Conservation (phyloP, 2,329 filamentous ascomycete genomes). For the Acrodontium crateriforme region DNA sequence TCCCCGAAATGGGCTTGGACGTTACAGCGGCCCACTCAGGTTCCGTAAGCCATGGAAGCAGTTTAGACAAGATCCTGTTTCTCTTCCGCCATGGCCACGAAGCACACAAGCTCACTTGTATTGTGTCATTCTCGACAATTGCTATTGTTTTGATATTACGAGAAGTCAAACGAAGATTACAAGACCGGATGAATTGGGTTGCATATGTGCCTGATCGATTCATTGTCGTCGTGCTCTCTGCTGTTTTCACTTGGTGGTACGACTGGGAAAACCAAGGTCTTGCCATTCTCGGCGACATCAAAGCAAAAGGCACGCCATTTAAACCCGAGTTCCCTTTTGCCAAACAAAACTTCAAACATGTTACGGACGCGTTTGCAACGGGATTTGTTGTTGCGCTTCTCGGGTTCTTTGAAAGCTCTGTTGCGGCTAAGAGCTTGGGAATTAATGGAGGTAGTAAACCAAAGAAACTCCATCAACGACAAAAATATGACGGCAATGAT, state of each 20-base stretch:
- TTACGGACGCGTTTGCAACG: constrained; percentile 75
- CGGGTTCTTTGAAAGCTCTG: constrained; percentile 96
- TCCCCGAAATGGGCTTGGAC: constrained; percentile 73
- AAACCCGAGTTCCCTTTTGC: constrained; percentile 78
- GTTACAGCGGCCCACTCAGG: constrained; percentile 46
- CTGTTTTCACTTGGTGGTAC: constrained; percentile 62
- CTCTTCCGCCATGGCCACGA: constrained; percentile 52
- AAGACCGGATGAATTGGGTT: constrained; percentile 64
- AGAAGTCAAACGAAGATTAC: constrained; percentile 65
- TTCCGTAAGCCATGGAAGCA: constrained; percentile 69
- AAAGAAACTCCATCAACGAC: constrained; percentile 28
- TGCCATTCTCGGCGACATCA: constrained; percentile 68
- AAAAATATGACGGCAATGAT: constrained; percentile 23
- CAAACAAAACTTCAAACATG: constrained; percentile 60
- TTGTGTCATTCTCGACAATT: constrained; percentile 68
- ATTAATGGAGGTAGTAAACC: constrained; percentile 37
- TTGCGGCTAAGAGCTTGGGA: constrained; percentile 83
- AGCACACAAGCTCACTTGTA: constrained; percentile 60
- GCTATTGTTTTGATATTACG: constrained; percentile 74
- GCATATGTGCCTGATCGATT: constrained; percentile 90
- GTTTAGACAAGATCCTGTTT: constrained; percentile 73
- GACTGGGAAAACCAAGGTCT: constrained; percentile 70
- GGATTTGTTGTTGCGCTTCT: constrained; percentile 86
- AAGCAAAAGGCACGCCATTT: constrained; percentile 57
- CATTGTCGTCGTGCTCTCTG: constrained; percentile 71